Base-by-base conservation (phyloP, 208 protist species). In the Crithidia acanthocephali region DNA sequence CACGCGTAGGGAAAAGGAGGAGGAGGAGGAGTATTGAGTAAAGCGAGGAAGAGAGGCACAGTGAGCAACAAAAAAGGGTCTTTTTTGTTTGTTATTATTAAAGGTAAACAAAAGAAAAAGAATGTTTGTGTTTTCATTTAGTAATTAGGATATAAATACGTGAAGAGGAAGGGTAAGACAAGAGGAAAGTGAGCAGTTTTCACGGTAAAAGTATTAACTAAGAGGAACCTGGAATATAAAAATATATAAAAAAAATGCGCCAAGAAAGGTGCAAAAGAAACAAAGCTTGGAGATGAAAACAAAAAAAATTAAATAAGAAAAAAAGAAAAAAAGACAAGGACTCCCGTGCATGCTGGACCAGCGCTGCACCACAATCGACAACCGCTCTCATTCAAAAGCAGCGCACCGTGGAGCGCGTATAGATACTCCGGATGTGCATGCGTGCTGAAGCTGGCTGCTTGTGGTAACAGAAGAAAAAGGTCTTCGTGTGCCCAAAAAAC, bases 251-350 rank as follows among this genome's bases (percentile, higher is more conserved):
- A 42, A 13, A 42, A 42, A 42, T 13, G 13, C 6, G 37, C 37
- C 6, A 42, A 42, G 37, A 15, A 42, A 42, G 37, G 37, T 13
- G 37, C n/a, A n/a, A n/a, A 42, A 42, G 9, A 42, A 42, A 42
- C 13, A 42, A 13, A 42, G 37, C 9, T 13, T 6, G 6, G 37
- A 6, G 9, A 42, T n/a, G n/a, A n/a, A n/a, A n/a, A n/a, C 13
- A 44, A 44, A 44, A 44, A 44, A 53, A 53, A 22, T 3, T n/a
- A 53, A 53, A 22, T 9, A 16, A 52, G 30, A 72, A 44, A 56
- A 56, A 50, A 44, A 64, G 45, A 63, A 55, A 60, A 53, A 37
- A 44, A 64, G 23, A 52, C 13, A 64, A 56, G 5, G 32, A 55
- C 18, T 6, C 13, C 37, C 16, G 44, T 6, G 4, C 44, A n/a